A percentile compares a stretch with the other conserved stretches of the same genome.
Conservation (phyloP, 108 stramenopile species). For the Nitzschia palea region DNA sequence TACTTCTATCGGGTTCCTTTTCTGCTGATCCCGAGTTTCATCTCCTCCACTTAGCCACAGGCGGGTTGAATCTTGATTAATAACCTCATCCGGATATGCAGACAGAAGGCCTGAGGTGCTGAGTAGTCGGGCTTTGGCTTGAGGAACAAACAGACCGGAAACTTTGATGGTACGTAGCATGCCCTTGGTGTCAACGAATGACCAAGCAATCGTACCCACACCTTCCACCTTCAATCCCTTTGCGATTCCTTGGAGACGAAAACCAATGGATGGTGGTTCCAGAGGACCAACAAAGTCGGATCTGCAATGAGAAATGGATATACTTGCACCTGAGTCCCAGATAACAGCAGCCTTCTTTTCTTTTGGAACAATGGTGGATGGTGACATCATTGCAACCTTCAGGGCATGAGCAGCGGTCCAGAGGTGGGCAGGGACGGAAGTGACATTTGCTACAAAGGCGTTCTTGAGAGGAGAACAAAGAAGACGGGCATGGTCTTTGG, state of each 20-base stretch:
- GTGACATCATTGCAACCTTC: too few species aligned
- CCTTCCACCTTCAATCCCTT: background rate
- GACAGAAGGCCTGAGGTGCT: constrained; percentile 14
- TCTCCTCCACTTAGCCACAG: constrained; percentile 4
- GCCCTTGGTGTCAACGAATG: constrained; percentile 1
- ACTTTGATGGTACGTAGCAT: constrained; percentile 17
- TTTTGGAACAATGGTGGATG: too few species aligned
- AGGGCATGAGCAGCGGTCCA: too few species aligned
- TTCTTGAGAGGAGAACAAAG: too few species aligned
- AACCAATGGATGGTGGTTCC: background rate
- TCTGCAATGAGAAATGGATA: background rate
- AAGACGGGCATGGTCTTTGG: too few species aligned
- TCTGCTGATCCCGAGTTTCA: background rate
- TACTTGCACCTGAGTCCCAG: constrained; percentile 36
- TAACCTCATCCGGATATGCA: constrained; percentile 10
- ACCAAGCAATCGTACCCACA: constrained; percentile 4
- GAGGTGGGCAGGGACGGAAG: too few species aligned
- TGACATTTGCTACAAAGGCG: too few species aligned
- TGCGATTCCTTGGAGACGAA: background rate
- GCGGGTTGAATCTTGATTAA: background rate
- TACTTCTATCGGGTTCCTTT: background rate
- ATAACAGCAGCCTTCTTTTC: too few species aligned
- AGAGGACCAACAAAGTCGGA: constrained; percentile 29
- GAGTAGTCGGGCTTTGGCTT: constrained; percentile 9
- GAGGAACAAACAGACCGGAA: background rate